Conservation (phyloP, 257 asterid species). For the Petunia axillaris region DNA sequence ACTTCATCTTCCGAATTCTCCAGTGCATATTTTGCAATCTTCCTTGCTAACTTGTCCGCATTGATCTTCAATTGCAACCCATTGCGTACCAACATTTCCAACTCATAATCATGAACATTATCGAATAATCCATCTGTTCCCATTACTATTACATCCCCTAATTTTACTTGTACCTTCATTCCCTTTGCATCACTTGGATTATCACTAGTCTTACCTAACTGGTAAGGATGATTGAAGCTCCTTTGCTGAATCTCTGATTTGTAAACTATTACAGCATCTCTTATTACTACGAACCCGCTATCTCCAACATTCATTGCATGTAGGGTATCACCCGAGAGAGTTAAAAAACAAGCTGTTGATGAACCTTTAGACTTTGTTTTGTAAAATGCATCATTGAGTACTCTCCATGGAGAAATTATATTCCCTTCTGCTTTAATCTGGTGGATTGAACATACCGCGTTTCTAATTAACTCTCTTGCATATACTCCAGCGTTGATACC, state of each 20-base stretch:
- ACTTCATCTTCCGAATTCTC: neutral
- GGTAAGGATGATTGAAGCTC: conserved; percentile 36
- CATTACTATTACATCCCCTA: conserved; percentile 36
- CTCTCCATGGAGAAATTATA: conserved; percentile 16
- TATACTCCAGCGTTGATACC: conserved; percentile 40
- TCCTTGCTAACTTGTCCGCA: conserved; percentile 27
- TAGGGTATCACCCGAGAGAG: conserved; percentile 14
- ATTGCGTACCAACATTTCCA: conserved; percentile 3
- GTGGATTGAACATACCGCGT: neutral
- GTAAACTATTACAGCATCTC: conserved; percentile 27
- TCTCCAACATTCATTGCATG: conserved; percentile 40
- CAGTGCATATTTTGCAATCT: conserved; percentile 12
- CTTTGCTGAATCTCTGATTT: conserved; percentile 33
- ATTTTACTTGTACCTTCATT: conserved; percentile 27
- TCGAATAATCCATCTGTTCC: conserved; percentile 56
- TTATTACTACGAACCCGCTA: conserved; percentile 39
- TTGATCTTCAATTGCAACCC: neutral
- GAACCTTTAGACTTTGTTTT: conserved; percentile 32
- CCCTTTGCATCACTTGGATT: conserved; percentile 31
- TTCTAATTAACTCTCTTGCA: conserved; percentile 31
- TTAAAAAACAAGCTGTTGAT: conserved; percentile 39
- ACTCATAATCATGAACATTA: conserved; percentile 33
- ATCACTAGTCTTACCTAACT: conserved; percentile 2
- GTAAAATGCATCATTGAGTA: conserved; percentile 25
- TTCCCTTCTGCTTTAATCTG: neutral